Base-by-base conservation (phyloP, 2,329 filamentous ascomycete species). In the Exophiala aquamarina region DNA sequence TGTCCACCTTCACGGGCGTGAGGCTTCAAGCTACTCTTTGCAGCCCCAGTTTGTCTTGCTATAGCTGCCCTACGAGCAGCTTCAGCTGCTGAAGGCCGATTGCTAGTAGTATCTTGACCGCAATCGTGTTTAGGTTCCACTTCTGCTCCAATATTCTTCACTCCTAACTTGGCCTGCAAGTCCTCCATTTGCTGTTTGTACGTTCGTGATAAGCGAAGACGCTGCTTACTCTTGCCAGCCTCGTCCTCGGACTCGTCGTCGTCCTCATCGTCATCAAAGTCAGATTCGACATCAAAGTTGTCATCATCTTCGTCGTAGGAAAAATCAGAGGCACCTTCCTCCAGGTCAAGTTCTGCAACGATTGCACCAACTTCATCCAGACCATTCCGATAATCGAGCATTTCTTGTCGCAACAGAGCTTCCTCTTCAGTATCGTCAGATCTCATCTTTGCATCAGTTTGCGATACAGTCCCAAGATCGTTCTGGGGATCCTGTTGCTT, bases 351-450 rank as follows among this genome's bases (percentile, higher is more conserved):
- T 68, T 97, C 90, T 13, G 93, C 93, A 13, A 98, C 93, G 2
- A 98, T 87, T 29, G 89, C 83, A 3, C 90, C 89, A 47, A 98
- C 84, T 66, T 97, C 92, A 35, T 86, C 84, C 67, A 95, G 73
- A 52, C 88, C 85, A 13, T 32, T 41, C 10, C 41, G 46, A 63
- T 97, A 98, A 54, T 87, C 79, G 6, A 97, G 76, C 91, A 98
- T 97, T 61, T 96, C 84, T 47, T 84, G 81, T 4, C 93, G 84
- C 18, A 95, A 68, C 23, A 78, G 78, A 3, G 89, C 87, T 54
- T 96, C 92, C 56, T 95, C 90, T 10, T 79, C 74, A 0, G 85
- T 81, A 59, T 98, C 93, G 23, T 26, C 23, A n/a, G n/a, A n/a
- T n/a, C n/a, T n/a, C n/a, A n/a, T n/a, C n/a, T n/a, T n/a, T n/a